These are phyloP conservation scores for Chlamydomonas asymmetrica DNA, from an alignment of 139 green algal species.

Conservation along the genomic window DNA sequence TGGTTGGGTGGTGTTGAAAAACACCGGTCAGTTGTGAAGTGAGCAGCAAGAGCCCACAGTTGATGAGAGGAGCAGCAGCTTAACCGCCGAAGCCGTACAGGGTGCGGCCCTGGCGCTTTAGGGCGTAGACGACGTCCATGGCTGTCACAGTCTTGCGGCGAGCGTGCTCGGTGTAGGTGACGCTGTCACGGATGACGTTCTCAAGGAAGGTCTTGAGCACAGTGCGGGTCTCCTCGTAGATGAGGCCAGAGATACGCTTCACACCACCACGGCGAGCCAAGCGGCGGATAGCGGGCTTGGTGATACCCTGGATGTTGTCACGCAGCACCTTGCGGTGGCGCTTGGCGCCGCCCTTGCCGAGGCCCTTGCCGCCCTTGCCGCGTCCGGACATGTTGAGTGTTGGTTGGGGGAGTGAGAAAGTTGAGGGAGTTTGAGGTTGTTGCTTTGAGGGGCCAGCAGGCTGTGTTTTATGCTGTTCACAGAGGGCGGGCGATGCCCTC, in stretches of 20 bases:
- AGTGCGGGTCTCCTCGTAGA: constrained; percentile 90
- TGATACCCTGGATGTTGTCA: constrained; percentile 94
- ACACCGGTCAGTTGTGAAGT: too few species aligned
- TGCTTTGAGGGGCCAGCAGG: too few species aligned
- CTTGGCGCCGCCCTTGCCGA: constrained; percentile 91
- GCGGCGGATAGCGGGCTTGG: constrained; percentile 86
- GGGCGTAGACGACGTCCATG: constrained; percentile 94
- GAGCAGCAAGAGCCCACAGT: too few species aligned
- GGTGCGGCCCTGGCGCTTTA: constrained; percentile 51
- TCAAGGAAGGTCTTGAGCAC: constrained; percentile 93
- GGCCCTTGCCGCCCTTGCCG: constrained; percentile 93
- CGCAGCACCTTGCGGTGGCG: constrained; percentile 91
- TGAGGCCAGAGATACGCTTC: constrained; percentile 89
- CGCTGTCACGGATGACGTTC: constrained; percentile 91
- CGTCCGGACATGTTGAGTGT: constrained; percentile 86
- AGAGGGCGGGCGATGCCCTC: too few species aligned
- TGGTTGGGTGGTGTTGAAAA: too few species aligned
- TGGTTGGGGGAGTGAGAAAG: background rate
- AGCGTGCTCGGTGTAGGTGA: constrained; percentile 98
- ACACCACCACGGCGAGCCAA: constrained; percentile 84
- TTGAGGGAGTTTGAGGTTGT: too few species aligned
- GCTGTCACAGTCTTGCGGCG: constrained; percentile 95
- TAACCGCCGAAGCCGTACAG: constrained; percentile 35
- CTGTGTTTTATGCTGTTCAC: too few species aligned
- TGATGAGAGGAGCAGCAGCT: too few species aligned